phyloP scores from a whole-genome alignment of 768 basidiomycete genomes.

The Mycena vulgaris region DNA sequence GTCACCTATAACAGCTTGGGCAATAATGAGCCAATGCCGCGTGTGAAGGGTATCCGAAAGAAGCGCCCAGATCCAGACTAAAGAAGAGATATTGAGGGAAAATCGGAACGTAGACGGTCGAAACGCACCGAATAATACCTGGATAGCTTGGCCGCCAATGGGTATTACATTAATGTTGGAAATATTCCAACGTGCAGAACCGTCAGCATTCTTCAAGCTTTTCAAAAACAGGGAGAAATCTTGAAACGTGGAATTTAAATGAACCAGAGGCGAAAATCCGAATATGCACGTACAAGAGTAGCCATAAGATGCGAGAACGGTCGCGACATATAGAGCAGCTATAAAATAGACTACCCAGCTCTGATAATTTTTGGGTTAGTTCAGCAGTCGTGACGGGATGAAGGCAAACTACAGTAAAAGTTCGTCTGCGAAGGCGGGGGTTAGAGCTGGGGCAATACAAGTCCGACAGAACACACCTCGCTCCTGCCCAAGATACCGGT shows the following conservation, averaged over 20 bases:
- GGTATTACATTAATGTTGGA: neutral
- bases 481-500: slow-evolving; percentile 4
- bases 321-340: neutral
- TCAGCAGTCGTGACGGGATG: neutral
- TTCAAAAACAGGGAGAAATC: slow-evolving; percentile 8
- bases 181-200: neutral
- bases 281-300: neutral
- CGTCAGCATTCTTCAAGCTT: slow-evolving; percentile 4
- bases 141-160: neutral
- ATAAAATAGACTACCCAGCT: slow-evolving; percentile 9
- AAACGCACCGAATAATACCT: neutral
- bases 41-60: neutral
- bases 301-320: neutral
- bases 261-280: neutral
- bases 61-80: slow-evolving; percentile 6
- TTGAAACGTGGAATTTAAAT: neutral
- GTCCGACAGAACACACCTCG: neutral
- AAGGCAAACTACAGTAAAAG: neutral
- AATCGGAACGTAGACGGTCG: neutral
- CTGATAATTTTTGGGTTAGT: neutral
- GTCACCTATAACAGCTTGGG: neutral
- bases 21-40: neutral
- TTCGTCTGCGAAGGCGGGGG: neutral
- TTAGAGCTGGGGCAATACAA: neutral
- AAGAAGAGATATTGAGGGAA: neutral